These are phyloP conservation scores for Keithomyces neogunnii DNA, from an alignment of 2,329 filamentous ascomycete species.

Conservation along the genomic window DNA sequence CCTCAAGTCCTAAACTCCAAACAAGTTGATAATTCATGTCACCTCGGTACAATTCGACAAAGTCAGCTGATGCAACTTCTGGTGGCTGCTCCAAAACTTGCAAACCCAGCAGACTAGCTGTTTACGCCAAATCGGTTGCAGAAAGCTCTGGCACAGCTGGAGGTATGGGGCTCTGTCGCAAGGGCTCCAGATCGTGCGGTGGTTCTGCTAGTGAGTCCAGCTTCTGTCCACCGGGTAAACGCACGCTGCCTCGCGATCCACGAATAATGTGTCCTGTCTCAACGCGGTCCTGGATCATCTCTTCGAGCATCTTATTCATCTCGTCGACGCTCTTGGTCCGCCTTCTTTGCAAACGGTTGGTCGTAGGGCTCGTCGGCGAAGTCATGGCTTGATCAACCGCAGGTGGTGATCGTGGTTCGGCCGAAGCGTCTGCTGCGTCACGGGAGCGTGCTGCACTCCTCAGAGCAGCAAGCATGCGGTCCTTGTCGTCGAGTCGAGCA, in stretches of 20 bases:
- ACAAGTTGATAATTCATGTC: background rate
- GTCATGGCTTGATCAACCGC: constrained; percentile 10
- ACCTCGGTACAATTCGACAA: background rate
- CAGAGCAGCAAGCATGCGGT: constrained; percentile 82
- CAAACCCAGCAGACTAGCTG: background rate
- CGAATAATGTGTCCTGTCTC: constrained; percentile 66
- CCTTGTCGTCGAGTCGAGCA: constrained; percentile 85
- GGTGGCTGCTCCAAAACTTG: background rate
- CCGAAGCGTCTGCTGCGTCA: constrained; percentile 60
- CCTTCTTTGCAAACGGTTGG: constrained; percentile 31
- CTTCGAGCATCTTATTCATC: constrained; percentile 87
- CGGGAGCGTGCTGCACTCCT: constrained; percentile 78
- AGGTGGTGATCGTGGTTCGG: constrained; percentile 23
- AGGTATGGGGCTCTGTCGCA: constrained; percentile 28
- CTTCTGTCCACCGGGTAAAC: constrained; percentile 42
- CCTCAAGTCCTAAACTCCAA: constrained; percentile 10
- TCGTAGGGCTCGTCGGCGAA: constrained; percentile 14
- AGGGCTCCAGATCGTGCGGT: constrained; percentile 27
- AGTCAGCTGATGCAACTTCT: background rate
- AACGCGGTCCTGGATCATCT: constrained; percentile 89
- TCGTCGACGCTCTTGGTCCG: constrained; percentile 71
- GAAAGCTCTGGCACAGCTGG: constrained; percentile 12
- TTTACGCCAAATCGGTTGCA: constrained; percentile 19
- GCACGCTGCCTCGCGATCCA: constrained; percentile 57
- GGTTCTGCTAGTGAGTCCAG: constrained; percentile 25